phyloP scores from a whole-genome alignment of 2,329 filamentous ascomycete genomes.

The Shiraia sp. region DNA sequence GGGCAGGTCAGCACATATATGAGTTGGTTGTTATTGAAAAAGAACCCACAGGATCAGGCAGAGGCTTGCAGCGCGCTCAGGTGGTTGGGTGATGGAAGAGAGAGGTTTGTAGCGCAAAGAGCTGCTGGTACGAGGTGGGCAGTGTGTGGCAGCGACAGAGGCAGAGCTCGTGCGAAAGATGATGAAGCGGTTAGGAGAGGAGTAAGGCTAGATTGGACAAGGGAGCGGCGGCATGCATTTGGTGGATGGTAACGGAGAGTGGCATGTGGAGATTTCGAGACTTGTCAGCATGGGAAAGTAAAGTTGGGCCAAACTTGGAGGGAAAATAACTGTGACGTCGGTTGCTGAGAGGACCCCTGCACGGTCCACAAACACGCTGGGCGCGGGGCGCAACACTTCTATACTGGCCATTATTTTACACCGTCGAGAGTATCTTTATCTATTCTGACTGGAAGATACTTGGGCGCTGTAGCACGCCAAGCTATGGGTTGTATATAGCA shows the following conservation, averaged over 20 bases:
- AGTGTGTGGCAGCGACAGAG: too few relatives aligned
- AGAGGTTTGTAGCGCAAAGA: slow-evolving; percentile 27
- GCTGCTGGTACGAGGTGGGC: slow-evolving; percentile 12
- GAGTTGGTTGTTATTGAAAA: slow-evolving; percentile 4
- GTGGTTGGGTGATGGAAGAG: slow-evolving; percentile 35
- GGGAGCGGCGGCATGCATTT: slow-evolving; percentile 21
- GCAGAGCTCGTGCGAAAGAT: too few relatives aligned
- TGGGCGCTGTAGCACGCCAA: too few relatives aligned
- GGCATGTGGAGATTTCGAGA: slow-evolving; percentile 7
- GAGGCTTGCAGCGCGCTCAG: not conserved
- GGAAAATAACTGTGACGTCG: slow-evolving; percentile 29
- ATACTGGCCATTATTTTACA: too few relatives aligned
- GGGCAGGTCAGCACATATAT: not conserved
- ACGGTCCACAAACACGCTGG: not conserved
- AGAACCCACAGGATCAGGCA: too few relatives aligned
- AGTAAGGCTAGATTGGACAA: slow-evolving; percentile 12
- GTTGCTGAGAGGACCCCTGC: slow-evolving; percentile 7
- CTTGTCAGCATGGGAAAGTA: slow-evolving; percentile 8
- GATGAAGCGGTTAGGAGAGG: slow-evolving; percentile 10
- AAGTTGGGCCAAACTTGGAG: slow-evolving; percentile 6
- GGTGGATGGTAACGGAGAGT: slow-evolving; percentile 6
- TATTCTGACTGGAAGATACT: too few relatives aligned
- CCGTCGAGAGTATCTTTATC: too few relatives aligned
- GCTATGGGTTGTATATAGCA: too few relatives aligned
- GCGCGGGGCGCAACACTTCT: too few relatives aligned